phyloP scores from a whole-genome alignment of 2,329 filamentous ascomycete genomes.

The Lachnellula subtilissima region DNA sequence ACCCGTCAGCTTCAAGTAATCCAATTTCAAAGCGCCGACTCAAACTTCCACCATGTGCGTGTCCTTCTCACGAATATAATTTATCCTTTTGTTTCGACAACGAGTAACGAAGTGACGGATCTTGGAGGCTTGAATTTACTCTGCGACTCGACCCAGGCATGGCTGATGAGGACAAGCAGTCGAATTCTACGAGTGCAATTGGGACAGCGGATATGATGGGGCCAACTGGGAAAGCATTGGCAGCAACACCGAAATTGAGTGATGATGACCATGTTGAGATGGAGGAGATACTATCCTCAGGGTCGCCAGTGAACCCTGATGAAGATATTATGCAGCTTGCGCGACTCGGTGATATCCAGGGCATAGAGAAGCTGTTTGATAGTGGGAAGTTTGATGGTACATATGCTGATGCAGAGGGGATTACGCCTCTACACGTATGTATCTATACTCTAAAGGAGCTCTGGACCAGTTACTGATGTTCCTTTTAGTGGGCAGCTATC shows the following conservation, averaged over 20 bases:
- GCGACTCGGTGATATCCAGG: slow-evolving; percentile 76
- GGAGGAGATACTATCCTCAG: slow-evolving; percentile 27
- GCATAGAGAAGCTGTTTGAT: slow-evolving; percentile 87
- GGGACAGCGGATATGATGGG: slow-evolving; percentile 26
- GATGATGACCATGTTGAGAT: slow-evolving; percentile 33
- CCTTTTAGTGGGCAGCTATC: slow-evolving; percentile 85
- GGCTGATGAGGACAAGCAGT: slow-evolving; percentile 16
- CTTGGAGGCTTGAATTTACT: not conserved
- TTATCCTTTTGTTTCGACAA: not conserved
- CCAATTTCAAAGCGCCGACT: not conserved
- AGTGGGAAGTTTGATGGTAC: slow-evolving; percentile 74
- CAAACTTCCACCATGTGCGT: too few species aligned
- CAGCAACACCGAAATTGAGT: slow-evolving; percentile 52
- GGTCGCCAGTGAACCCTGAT: slow-evolving; percentile 37
- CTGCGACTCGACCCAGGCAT: slow-evolving; percentile 14
- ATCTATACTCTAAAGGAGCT: not conserved
- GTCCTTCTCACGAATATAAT: not conserved
- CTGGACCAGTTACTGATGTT: not conserved
- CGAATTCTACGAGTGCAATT: slow-evolving; percentile 13
- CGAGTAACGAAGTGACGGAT: not conserved
- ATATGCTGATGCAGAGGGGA: slow-evolving; percentile 84
- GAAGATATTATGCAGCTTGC: slow-evolving; percentile 96
- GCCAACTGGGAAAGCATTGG: slow-evolving; percentile 49
- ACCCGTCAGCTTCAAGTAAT: slow-evolving; percentile 4
- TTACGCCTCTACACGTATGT: slow-evolving; percentile 89